Base-by-base conservation (phyloP, 148 eudicot genomes). In the Spergularia marina region DNA sequence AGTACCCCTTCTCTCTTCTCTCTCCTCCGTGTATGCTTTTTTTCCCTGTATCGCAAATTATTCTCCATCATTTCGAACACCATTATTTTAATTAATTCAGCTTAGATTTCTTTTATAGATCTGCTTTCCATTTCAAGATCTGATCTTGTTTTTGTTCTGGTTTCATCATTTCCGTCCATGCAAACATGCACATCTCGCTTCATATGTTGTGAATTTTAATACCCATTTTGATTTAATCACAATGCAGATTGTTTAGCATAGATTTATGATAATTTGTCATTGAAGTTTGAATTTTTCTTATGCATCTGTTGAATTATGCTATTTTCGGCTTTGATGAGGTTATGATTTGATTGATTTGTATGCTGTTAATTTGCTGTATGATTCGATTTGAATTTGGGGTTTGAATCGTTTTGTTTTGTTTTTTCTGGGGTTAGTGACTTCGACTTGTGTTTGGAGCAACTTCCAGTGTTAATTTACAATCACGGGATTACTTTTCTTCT, bases 111-210 rank as follows among this genome's bases (percentile, higher is more conserved):
- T 30, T 44, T 44, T 15, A 2, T 69, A 68, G 80, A 79, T 83
- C 83, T 73, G 75, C 61, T 62, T 15, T 69, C 58, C 59, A 18
- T 54, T 61, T 55, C 21, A 55, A 83, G 85, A 83, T 83, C 85
- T 83, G 78, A 67, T 72, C 39, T 77, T 76, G 41, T 60, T 54
- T 23, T 15, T 39, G 53, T 12, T 51, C 53, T 47, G 18, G 12
- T 51, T 65, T 68, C 34, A 17, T 41, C 12, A 10, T 13, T 49
- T 7, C 51, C 44, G 52, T 30, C 1, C 36, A 30, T 30, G 36
- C 36, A 30, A 30, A 55, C 44, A 52, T 70, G 23, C 66, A 53
- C 61, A 83, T 83, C 85, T 76, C 20, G 54, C n/a, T 47, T 12
- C 2, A 12, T n/a, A 52, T 25, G 8, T 44, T 72, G 9, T 54